Evolutionary conservation across 2,329 filamentous ascomycete species (phyloP).

Genomic region (Aspergillus amoenus): DNA sequence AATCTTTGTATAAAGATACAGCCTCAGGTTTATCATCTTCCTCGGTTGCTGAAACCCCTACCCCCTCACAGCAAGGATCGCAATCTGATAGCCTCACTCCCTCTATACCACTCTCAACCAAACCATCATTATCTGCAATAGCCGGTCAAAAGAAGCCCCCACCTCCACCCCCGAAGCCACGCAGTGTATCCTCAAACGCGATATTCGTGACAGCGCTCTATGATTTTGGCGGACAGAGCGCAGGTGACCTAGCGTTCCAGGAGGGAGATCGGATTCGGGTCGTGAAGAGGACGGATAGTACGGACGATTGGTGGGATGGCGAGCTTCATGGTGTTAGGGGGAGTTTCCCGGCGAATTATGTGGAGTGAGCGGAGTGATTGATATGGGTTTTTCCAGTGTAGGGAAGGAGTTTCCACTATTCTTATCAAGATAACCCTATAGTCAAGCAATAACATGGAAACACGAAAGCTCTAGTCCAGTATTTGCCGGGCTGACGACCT

Average conservation of each 20-base stretch:
- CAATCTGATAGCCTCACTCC: conserved; percentile 34
- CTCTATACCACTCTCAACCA: conserved; percentile 20
- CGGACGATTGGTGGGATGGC: conserved; percentile 86
- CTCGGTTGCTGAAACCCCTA: conserved; percentile 11
- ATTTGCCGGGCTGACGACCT: background rate
- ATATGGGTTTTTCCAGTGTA: background rate
- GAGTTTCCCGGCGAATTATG: conserved; percentile 83
- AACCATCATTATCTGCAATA: conserved; percentile 23
- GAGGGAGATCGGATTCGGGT: conserved; percentile 78
- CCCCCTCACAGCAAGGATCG: conserved; percentile 29
- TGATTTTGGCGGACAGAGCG: conserved; percentile 68
- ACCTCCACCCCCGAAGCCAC: conserved; percentile 68
- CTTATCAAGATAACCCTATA: background rate
- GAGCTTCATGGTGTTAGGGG: conserved; percentile 68
- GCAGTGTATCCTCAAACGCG: conserved; percentile 47
- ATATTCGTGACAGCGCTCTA: conserved; percentile 70
- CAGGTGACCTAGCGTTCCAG: conserved; percentile 70
- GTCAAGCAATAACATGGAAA: background rate
- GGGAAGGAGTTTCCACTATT: background rate
- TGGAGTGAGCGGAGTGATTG: conserved; percentile 39
- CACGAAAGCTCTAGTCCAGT: background rate
- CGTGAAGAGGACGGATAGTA: conserved; percentile 73
- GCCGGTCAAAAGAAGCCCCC: conserved; percentile 71
- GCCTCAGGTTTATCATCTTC: conserved; percentile 6
- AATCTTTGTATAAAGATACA: background rate